Percentiles rank a stretch among this genome's conserved stretches.
These are phyloP conservation scores for Leptodermis oblonga DNA, from an alignment of 257 asterid species.

Conservation along the genomic window DNA sequence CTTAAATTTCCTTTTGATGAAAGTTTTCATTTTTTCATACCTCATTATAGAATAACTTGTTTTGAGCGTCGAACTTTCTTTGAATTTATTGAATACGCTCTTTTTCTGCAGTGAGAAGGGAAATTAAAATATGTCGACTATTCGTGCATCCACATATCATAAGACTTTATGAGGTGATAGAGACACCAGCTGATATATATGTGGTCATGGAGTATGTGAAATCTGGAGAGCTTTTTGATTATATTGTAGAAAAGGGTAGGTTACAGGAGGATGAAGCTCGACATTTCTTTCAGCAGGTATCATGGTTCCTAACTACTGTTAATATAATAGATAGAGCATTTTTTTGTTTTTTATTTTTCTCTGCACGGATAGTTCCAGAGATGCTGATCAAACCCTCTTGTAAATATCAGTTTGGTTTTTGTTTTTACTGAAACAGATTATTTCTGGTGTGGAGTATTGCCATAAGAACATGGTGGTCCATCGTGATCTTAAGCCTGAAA, in stretches of 20 bases:
- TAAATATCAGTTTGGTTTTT: not conserved
- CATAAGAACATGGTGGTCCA: conserved; percentile 95
- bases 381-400: not conserved
- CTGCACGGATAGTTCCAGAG: not conserved
- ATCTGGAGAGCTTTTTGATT: conserved; percentile 94
- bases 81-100: conserved; percentile 14
- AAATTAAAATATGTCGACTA: conserved; percentile 81
- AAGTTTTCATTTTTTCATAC: conserved; percentile 11
- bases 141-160: conserved; percentile 98
- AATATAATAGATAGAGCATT: not conserved
- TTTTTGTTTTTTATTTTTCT: conserved; percentile 26
- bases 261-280: conserved; percentile 86
- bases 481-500: conserved; percentile 98
- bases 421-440: conserved; percentile 42
- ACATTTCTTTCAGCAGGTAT: conserved; percentile 89
- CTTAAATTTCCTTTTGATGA: conserved; percentile 2
- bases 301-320: conserved; percentile 34
- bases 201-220: conserved; percentile 92
- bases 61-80: not conserved
- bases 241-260: conserved; percentile 93
- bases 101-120: conserved; percentile 76
- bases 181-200: conserved; percentile 76
- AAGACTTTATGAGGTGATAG: conserved; percentile 93
- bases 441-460: conserved; percentile 88
- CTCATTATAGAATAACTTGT: conserved; percentile 12